These are phyloP conservation scores for Carallia pectinifolia DNA, from an alignment of 345 rosid species.

Conservation along the genomic window DNA sequence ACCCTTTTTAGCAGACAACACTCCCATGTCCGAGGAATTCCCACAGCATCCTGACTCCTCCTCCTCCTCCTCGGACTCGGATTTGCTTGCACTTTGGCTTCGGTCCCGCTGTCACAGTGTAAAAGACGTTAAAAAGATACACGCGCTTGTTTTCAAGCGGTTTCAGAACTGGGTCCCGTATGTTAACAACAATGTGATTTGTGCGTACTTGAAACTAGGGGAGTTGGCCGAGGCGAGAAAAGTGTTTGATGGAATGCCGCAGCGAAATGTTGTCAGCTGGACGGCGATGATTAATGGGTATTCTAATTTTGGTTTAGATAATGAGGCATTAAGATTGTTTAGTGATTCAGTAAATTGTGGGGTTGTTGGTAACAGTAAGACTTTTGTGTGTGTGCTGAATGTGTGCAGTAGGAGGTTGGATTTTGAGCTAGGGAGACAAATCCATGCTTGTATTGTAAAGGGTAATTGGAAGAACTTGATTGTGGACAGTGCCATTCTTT, in stretches of 20 bases:
- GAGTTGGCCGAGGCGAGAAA: conserved; percentile 52
- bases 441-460: conserved; percentile 67
- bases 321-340: conserved; percentile 56
- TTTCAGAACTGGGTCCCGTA: conserved; percentile 39
- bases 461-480: conserved; percentile 54
- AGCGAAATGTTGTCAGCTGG: conserved; percentile 72
- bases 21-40: neutral
- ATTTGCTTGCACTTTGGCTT: conserved; percentile 54
- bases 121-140: conserved; percentile 48
- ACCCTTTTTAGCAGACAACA: neutral
- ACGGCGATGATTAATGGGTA: conserved; percentile 75
- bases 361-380: conserved; percentile 51
- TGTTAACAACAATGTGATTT: conserved; percentile 61
- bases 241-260: conserved; percentile 74
- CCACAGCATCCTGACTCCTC: too few species aligned
- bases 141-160: conserved; percentile 54
- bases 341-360: conserved; percentile 39
- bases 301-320: conserved; percentile 45
- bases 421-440: conserved; percentile 65
- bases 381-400: conserved; percentile 66
- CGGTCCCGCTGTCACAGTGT: conserved; percentile 43
- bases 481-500: conserved; percentile 64
- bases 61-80: conserved; percentile 21
- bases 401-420: conserved; percentile 55
- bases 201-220: conserved; percentile 43